phyloP scores from a whole-genome alignment of 441 rosid species.

The Flueggea neowawraea region DNA sequence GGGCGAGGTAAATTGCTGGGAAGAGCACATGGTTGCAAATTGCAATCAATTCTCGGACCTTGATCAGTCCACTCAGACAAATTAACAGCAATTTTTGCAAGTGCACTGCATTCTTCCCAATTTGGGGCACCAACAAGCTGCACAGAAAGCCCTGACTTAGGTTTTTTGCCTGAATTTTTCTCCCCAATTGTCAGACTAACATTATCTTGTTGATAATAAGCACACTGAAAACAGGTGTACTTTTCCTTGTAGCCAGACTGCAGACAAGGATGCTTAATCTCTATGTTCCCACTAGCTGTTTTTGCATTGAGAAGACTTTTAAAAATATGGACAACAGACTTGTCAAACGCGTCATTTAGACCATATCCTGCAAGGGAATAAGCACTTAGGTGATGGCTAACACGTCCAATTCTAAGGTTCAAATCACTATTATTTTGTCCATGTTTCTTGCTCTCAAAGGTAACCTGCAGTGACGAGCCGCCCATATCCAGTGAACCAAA shows the following conservation, averaged over 20 bases:
- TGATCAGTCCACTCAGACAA: constrained; percentile 82
- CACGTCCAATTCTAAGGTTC: constrained; percentile 77
- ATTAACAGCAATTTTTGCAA: constrained; percentile 82
- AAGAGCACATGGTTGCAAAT: constrained; percentile 93
- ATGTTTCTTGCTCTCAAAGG: constrained; percentile 75
- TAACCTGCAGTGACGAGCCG: constrained; percentile 96
- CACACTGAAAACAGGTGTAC: constrained; percentile 76
- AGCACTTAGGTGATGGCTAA: constrained; percentile 81
- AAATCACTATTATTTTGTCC: constrained; percentile 54
- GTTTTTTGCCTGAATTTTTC: constrained; percentile 36
- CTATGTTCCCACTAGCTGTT: constrained; percentile 48
- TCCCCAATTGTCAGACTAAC: constrained; percentile 42
- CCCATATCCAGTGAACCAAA: constrained; percentile 99
- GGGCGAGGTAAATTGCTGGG: constrained; percentile 74
- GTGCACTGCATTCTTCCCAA: constrained; percentile 78
- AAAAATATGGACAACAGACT: constrained; percentile 69
- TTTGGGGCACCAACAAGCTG: constrained; percentile 85
- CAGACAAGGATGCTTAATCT: constrained; percentile 91
- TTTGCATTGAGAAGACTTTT: constrained; percentile 44
- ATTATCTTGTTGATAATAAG: constrained; percentile 37
- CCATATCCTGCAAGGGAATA: constrained; percentile 99
- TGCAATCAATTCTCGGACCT: constrained; percentile 71
- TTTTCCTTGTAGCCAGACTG: constrained; percentile 77
- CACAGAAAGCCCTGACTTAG: constrained; percentile 60
- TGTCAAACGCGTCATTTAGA: constrained; percentile 97